These are phyloP conservation scores for Uronychia binucleata DNA, from an alignment of 73 alveolate species.

Conservation along the genomic window DNA sequence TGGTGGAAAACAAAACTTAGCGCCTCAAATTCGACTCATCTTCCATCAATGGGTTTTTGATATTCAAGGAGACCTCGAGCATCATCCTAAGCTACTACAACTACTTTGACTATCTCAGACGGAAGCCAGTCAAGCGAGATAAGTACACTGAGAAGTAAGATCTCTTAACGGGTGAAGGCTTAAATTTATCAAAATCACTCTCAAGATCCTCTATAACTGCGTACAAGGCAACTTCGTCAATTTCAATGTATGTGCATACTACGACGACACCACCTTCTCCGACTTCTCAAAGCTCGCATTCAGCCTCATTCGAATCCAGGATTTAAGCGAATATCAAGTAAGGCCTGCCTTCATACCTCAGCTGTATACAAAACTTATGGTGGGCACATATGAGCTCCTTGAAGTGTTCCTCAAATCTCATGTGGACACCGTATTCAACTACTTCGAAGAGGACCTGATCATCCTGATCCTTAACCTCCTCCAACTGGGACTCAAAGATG, in stretches of 20 bases:
- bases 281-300: slow-evolving; percentile 9
- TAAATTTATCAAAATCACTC: slow-evolving; percentile 8
- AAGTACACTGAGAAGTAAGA: slow-evolving; percentile 18
- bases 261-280: slow-evolving; percentile 42
- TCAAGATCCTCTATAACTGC: slow-evolving; percentile 33
- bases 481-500: slow-evolving; percentile 31
- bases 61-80: slow-evolving; percentile 50
- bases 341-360: not conserved
- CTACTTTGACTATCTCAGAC: slow-evolving; percentile 4
- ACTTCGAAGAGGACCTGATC: slow-evolving; percentile 37
- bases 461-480: slow-evolving; percentile 15
- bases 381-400: slow-evolving; percentile 9
- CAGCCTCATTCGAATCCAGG: slow-evolving; percentile 7
- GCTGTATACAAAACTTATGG: slow-evolving; percentile 4
- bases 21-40: slow-evolving; percentile 47
- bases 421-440: slow-evolving; percentile 36
- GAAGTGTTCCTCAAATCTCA: slow-evolving; percentile 49
- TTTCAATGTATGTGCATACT: slow-evolving; percentile 47
- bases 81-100: slow-evolving; percentile 10
- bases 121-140: slow-evolving; percentile 37
- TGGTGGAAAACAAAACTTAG: slow-evolving; percentile 29
- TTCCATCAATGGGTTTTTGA: slow-evolving; percentile 40
- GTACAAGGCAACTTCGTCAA: slow-evolving; percentile 46
- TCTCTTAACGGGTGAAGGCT: too few species aligned
- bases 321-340: slow-evolving; percentile 20